phyloP scores from a whole-genome alignment of 108 stramenopile species.

The Cyclotella choctawhatcheeana region DNA sequence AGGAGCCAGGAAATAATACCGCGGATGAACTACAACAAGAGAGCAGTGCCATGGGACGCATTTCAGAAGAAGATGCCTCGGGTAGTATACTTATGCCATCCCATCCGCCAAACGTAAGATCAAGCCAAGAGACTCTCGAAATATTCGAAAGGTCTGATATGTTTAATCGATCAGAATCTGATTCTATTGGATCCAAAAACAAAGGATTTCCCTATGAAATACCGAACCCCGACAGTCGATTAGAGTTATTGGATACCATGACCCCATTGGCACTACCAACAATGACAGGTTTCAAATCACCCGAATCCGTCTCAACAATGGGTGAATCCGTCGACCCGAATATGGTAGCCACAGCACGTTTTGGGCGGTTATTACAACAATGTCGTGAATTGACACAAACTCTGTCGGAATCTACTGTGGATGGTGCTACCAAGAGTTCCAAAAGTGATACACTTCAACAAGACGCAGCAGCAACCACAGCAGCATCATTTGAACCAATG shows the following conservation, averaged over 20 bases:
- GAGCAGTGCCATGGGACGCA: background rate
- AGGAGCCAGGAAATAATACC: background rate
- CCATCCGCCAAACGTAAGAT: background rate
- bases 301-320: slow-evolving; percentile 5
- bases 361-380: slow-evolving; percentile 46
- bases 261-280: slow-evolving; percentile 4
- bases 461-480: background rate
- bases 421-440: background rate
- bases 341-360: slow-evolving; percentile 24
- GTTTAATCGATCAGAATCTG: slow-evolving; percentile 2
- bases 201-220: background rate
- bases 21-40: background rate
- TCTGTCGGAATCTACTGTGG: slow-evolving; percentile 10
- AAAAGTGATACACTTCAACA: background rate
- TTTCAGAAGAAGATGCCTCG: background rate
- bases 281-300: slow-evolving; percentile 2
- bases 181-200: background rate
- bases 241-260: background rate
- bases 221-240: background rate
- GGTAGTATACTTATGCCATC: background rate
- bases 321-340: slow-evolving; percentile 5
- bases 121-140: slow-evolving; percentile 9
- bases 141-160: background rate
- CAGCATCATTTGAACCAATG: background rate
- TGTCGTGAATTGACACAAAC: slow-evolving; percentile 45